Evolutionary conservation across 441 rosid species (phyloP), one percentile per base, ranked within the genome.

Genomic region (Eruca vesicaria): DNA sequence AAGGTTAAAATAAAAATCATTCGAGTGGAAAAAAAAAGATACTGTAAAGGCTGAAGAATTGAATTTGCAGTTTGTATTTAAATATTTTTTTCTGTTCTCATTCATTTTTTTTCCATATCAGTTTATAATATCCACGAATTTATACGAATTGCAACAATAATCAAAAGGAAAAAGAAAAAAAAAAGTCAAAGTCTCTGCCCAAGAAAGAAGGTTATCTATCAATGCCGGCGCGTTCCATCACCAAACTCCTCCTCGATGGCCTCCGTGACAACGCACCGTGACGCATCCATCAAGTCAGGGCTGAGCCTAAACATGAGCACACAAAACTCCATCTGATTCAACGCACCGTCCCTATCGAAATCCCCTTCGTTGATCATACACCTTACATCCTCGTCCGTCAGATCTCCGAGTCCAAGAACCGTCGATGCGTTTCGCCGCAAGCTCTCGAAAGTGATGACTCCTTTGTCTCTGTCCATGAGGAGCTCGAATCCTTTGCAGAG

Each of bases 321-420:
- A 74, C 90, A 88, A 61, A 88, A 88, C 88, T 88, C 93, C 90
- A 79, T 86, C 62, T 86, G 88, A 73, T 71, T 85, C 60, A 88
- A 88, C 19, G 72, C 85, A 9, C 93, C 89, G 38, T 88, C 93
- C 1, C 90, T 66, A 63, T 88, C 90, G 6, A 81, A 74, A 73
- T 88, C 93, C 0, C 93, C 93, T 74, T 84, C 88, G 73, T 77
- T 33, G 75, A 88, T 65, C 90, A 88, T 85, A 9, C 73, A 85
- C 71, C 79, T 78, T 2, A 86, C 82, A 23, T 88, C 93, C 12
- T 86, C 89, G 58, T 88, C 87, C 29, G 81, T 77, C 79, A 86
- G 78, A 63, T 83, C 89, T 56, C 82, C 86, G 12, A 88, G 81
- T 7, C 90, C 93, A 55, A 88, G 63, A 45, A 84, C 76, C 2